Conservation (phyloP, 768 basidiomycete species). For the Tremella fuciformis region DNA sequence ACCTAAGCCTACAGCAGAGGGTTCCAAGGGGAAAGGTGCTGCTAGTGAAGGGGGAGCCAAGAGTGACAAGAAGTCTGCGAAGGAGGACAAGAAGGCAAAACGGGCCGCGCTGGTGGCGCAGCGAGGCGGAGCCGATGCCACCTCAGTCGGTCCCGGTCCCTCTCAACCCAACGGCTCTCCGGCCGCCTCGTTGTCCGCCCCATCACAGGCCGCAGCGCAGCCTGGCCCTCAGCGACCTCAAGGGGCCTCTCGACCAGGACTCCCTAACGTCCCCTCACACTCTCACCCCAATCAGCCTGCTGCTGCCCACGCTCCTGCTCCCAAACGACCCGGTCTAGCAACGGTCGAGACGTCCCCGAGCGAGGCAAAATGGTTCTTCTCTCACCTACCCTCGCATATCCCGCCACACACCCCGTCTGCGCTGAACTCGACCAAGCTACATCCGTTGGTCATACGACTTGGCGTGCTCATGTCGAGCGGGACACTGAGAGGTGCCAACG, state of each 20-base stretch:
- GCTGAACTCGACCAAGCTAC: constrained; percentile 57
- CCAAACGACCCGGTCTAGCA: constrained; percentile 17
- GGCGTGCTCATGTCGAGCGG: constrained; percentile 89
- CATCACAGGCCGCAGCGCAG: neutral
- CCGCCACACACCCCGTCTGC: constrained; percentile 31
- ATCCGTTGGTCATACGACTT: constrained; percentile 80
- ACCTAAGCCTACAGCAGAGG: neutral
- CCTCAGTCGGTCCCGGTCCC: neutral
- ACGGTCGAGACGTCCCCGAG: constrained; percentile 7
- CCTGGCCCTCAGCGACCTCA: neutral
- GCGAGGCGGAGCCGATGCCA: constrained; percentile 20
- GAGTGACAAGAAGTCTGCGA: constrained; percentile 30
- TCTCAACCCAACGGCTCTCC: neutral
- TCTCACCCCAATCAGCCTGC: neutral
- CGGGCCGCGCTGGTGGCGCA: constrained; percentile 48
- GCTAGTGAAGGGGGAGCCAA: neutral
- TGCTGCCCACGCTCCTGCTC: neutral
- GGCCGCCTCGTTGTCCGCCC: neutral
- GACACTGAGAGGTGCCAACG: constrained; percentile 89
- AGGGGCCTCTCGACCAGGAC: neutral
- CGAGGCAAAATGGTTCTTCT: constrained; percentile 36
- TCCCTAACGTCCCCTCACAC: neutral
- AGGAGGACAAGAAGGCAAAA: constrained; percentile 50
- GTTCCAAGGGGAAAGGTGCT: neutral
- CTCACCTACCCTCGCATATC: constrained; percentile 44